A percentile compares a stretch with the other conserved stretches of the same genome.
Conservation (phyloP, 2,329 filamentous ascomycete genomes). For the Diaporthe citri region DNA sequence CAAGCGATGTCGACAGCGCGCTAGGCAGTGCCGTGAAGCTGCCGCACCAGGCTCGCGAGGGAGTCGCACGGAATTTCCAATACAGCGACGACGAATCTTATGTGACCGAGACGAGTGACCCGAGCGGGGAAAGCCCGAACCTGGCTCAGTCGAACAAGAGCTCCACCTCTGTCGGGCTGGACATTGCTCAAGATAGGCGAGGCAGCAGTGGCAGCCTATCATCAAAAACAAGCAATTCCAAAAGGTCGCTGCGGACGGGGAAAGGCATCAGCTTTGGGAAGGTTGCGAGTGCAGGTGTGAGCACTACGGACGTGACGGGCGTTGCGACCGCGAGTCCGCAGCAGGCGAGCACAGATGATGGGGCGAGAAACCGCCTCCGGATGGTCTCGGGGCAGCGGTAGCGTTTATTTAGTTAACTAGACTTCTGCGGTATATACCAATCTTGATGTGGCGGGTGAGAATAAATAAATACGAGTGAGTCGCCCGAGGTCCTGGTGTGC, state of each 20-base stretch:
- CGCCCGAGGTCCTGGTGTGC: not conserved
- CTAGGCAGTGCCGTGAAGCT: constrained; percentile 38
- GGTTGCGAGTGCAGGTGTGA: constrained; percentile 49
- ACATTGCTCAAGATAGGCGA: constrained; percentile 25
- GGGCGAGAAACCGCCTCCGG: constrained; percentile 26
- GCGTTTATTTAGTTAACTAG: not conserved
- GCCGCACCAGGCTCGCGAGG: constrained; percentile 40
- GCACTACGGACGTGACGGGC: constrained; percentile 49
- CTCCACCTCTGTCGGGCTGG: not conserved
- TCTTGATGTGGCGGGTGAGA: not conserved
- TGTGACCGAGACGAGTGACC: constrained; percentile 36
- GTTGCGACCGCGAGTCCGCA: constrained; percentile 38
- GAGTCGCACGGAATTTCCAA: constrained; percentile 26
- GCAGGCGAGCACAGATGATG: constrained; percentile 38
- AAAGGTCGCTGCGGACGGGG: constrained; percentile 54
- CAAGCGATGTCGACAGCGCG: constrained; percentile 49
- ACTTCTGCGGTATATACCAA: not conserved
- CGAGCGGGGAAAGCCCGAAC: constrained; percentile 13
- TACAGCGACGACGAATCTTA: constrained; percentile 38
- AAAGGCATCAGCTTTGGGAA: constrained; percentile 57
- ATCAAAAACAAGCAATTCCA: constrained; percentile 50
- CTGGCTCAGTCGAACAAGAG: constrained; percentile 12
- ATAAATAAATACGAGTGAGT: not conserved
- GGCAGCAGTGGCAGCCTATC: constrained; percentile 21
- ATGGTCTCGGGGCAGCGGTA: constrained; percentile 27